Evolutionary conservation across 2,329 filamentous ascomycete genomes (phyloP).

Genomic region (Pseudocercospora macadamiae): DNA sequence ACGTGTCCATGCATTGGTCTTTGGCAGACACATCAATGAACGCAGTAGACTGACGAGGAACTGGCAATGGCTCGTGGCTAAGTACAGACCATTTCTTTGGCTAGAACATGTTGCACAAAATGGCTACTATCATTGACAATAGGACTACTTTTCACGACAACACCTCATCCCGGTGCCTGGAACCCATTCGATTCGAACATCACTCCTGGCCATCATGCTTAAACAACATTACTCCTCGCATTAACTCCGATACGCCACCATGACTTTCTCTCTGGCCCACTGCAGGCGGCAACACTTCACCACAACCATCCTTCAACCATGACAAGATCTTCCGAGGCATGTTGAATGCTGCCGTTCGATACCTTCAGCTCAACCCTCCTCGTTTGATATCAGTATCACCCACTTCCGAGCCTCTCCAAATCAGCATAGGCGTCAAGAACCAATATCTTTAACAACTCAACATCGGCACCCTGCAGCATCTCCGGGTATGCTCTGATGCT

Average conservation of each 20-base stretch:
- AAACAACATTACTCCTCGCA: too few relatives aligned
- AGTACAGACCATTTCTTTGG: neutral
- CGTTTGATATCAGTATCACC: neutral
- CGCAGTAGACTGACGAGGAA: neutral
- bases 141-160: neutral
- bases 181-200: too few relatives aligned
- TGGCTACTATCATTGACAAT: too few relatives aligned
- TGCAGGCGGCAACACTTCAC: too few relatives aligned
- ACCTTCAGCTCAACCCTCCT: neutral
- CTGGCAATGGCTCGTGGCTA: too few relatives aligned
- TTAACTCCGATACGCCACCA: too few relatives aligned
- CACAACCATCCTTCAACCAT: too few relatives aligned
- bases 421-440: slow-evolving; percentile 26
- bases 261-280: too few relatives aligned
- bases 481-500: slow-evolving; percentile 25
- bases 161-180: neutral
- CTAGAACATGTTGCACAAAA: neutral
- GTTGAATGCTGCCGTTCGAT: too few relatives aligned
- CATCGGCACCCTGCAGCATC: slow-evolving; percentile 24
- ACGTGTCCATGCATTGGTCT: neutral
- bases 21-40: neutral
- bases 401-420: slow-evolving; percentile 19
- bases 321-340: neutral
- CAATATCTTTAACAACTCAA: slow-evolving; percentile 25
- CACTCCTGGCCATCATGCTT: too few relatives aligned